A percentile compares a stretch with the other conserved stretches of the same genome.
phyloP scores from a whole-genome alignment of 1,284 basidiomycete genomes.

The Ganoderma multipileum region DNA sequence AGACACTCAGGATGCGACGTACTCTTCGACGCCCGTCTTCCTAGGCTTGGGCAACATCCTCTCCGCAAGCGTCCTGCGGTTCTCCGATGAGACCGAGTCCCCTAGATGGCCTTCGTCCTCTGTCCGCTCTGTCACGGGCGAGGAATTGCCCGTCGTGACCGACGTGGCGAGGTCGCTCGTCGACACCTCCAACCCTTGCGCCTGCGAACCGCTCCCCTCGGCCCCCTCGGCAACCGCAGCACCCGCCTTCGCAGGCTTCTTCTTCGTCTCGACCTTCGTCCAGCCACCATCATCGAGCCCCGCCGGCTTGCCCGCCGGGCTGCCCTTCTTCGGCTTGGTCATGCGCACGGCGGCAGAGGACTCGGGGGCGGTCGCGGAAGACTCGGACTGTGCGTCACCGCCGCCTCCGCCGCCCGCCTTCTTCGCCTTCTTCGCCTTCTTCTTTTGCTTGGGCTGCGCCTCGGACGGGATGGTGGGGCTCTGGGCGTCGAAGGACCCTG shows the following conservation, averaged over 20 bases:
- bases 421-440: constrained; percentile 53
- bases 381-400: constrained; percentile 39
- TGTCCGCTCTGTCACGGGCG: constrained; percentile 53
- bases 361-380: constrained; percentile 43
- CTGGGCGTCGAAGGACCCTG: constrained; percentile 50
- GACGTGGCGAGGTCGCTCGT: constrained; percentile 63
- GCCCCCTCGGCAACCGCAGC: constrained; percentile 12
- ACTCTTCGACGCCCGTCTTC: constrained; percentile 75
- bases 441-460: constrained; percentile 39
- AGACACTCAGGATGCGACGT: constrained; percentile 36
- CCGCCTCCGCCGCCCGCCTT: constrained; percentile 28
- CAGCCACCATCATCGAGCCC: constrained; percentile 53
- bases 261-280: constrained; percentile 54
- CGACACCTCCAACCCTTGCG: constrained; percentile 41
- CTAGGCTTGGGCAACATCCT: constrained; percentile 61
- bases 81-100: constrained; percentile 33
- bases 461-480: constrained; percentile 22
- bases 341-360: constrained; percentile 31
- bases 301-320: constrained; percentile 25
- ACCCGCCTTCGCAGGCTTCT: constrained; percentile 16
- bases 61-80: constrained; percentile 60
- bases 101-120: constrained; percentile 43
- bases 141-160: constrained; percentile 57
- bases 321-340: constrained; percentile 35
- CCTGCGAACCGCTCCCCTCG: constrained; percentile 15